phyloP scores from a whole-genome alignment of 1,284 basidiomycete species.

The Xerocomus nothofagi region DNA sequence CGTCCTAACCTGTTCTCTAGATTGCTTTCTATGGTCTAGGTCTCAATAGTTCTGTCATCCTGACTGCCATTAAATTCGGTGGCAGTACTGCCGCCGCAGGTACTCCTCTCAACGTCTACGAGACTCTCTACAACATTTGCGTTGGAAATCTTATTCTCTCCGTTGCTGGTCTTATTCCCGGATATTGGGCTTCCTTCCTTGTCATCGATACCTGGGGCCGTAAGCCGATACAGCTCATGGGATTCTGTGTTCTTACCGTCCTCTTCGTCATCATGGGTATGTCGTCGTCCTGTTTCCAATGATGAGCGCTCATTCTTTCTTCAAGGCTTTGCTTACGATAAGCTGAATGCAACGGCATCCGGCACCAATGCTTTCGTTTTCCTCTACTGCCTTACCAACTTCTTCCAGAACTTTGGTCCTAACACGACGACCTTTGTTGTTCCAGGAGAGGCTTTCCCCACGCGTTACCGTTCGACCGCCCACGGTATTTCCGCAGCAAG shows the following conservation, averaged over 20 bases:
- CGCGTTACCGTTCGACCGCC: constrained; percentile 67
- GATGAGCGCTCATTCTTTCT: constrained; percentile 3
- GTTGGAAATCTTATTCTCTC: constrained; percentile 48
- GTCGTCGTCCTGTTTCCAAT: constrained; percentile 8
- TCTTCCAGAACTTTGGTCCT: constrained; percentile 62
- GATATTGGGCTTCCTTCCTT: constrained; percentile 51
- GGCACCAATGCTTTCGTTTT: constrained; percentile 55
- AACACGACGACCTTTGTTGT: constrained; percentile 75
- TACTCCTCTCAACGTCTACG: constrained; percentile 27
- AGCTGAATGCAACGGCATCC: constrained; percentile 42
- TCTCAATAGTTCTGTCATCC: constrained; percentile 53
- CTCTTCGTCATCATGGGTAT: constrained; percentile 52
- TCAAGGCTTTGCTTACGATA: constrained; percentile 57
- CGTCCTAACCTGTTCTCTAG: constrained; percentile 34
- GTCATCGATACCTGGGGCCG: constrained; percentile 53
- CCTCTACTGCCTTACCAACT: constrained; percentile 60
- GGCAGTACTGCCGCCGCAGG: constrained; percentile 2
- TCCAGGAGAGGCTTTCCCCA: constrained; percentile 75
- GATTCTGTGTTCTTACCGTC: constrained; percentile 54
- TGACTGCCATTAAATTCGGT: constrained; percentile 36
- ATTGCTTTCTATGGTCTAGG: constrained; percentile 64
- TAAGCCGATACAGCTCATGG: constrained; percentile 59
- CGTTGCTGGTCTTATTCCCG: constrained; percentile 53
- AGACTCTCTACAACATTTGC: constrained; percentile 34
- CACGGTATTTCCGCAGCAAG: constrained; percentile 73